Base-by-base conservation (phyloP, 106 monocot genomes). In the Hemerocallis citrina region DNA sequence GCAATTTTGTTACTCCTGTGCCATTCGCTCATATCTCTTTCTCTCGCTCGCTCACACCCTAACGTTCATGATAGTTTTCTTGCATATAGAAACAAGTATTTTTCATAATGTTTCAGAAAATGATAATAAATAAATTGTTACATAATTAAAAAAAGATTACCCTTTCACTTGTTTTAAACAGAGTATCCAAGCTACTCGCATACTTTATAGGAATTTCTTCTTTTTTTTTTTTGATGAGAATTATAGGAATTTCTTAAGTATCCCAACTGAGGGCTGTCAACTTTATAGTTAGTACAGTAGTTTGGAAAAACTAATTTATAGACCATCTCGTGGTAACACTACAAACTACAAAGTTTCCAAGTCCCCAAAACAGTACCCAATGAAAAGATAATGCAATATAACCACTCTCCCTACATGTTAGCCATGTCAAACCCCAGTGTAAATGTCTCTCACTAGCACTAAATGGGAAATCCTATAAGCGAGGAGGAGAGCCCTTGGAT, bases 381-480 rank as follows among this genome's bases (percentile, higher is more conserved):
- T 11, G 3, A 19, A n/a, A 41, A 17, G 6, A 40, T 55, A 41
- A 31, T 61, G 61, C 23, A 41, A 61, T 8, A 56, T 43, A 37
- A 43, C 55, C 30, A 27, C 16, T 27, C 59, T 27, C 59, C 5
- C 29, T 59, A 37, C 34, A 37, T 35, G 59, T 59, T 59, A 59
- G 59, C 45, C 46, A 68, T 46, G 68, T 23, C 59, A 67, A 78
- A 68, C 34, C 72, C 77, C 72, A 67, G 73, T 55, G 31, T 63
- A 74, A 25, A 0, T 50, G 28, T 55, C 35, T 60, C 61, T 52
- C 69, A 61, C 47, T 28, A 35, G 23, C 31, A 21, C 61, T n/a
- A n/a, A n/a, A n/a, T n/a, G n/a, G n/a, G n/a, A n/a, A n/a, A n/a
- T n/a, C n/a, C n/a, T n/a, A n/a, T n/a, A n/a, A n/a, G n/a, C n/a